A percentile compares a stretch with the other conserved stretches of the same genome.
These are phyloP conservation scores for Nakazawaea anatomiae DNA, from an alignment of 805 yeast genomes.

Conservation along the genomic window DNA sequence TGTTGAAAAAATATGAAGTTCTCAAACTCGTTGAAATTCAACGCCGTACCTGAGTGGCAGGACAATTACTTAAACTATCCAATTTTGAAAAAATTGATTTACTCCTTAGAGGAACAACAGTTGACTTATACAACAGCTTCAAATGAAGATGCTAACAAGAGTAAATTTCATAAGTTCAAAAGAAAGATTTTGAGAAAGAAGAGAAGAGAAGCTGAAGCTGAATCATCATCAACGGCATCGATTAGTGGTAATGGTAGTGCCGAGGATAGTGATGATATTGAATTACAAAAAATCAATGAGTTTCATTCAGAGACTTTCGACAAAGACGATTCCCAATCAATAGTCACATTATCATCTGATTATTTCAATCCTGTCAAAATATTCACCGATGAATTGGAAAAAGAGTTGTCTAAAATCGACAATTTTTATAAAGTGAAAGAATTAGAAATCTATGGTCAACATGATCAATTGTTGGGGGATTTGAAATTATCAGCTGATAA, in stretches of 20 bases:
- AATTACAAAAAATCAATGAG: slow-evolving; percentile 6
- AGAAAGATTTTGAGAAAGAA: too few relatives aligned
- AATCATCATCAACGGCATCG: too few relatives aligned
- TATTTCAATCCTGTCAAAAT: slow-evolving; percentile 42
- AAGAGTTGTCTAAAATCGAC: slow-evolving; percentile 72
- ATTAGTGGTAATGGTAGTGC: too few relatives aligned
- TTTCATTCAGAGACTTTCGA: slow-evolving; percentile 12
- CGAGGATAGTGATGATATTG: neutral
- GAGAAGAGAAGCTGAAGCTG: too few relatives aligned
- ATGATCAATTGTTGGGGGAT: slow-evolving; percentile 55
- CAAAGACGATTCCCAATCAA: neutral
- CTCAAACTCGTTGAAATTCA: slow-evolving; percentile 90
- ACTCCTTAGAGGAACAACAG: slow-evolving; percentile 70
- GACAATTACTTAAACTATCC: slow-evolving; percentile 88
- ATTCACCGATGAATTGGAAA: slow-evolving; percentile 70
- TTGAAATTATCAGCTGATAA: too few relatives aligned
- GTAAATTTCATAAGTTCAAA: slow-evolving; percentile 1
- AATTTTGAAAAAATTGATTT: slow-evolving; percentile 77
- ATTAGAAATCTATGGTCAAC: slow-evolving; percentile 42
- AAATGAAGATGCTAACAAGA: slow-evolving; percentile 16
- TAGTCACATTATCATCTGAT: too few relatives aligned
- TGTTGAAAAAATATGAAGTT: slow-evolving; percentile 62
- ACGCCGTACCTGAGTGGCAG: slow-evolving; percentile 98
- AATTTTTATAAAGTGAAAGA: slow-evolving; percentile 68
- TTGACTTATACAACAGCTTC: slow-evolving; percentile 20